Evolutionary conservation across 805 yeast species (phyloP).

Genomic region (Lipomyces orientalis): DNA sequence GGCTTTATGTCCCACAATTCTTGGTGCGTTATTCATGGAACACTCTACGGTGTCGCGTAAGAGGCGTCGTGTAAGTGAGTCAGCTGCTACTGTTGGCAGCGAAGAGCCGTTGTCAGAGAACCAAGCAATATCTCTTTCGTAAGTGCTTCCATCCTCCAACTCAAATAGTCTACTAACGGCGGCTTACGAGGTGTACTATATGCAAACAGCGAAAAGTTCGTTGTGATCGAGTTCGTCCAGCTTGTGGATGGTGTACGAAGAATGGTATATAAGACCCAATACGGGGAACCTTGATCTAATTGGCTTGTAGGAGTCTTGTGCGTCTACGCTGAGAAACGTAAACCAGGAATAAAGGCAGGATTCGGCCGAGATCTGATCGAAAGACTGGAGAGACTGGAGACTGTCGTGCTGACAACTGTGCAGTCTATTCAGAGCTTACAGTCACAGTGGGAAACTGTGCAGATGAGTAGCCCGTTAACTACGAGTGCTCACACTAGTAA

Average conservation of each 20-base stretch:
- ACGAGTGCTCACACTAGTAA: too few relatives aligned
- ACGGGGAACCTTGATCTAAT: neutral
- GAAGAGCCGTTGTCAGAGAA: too few relatives aligned
- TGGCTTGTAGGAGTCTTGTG: constrained; percentile 33
- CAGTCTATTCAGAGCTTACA: constrained; percentile 8
- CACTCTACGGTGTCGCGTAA: too few relatives aligned
- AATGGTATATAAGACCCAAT: constrained; percentile 21
- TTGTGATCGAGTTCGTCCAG: constrained; percentile 38
- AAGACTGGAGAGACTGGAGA: constrained; percentile 33
- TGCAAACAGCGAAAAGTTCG: constrained; percentile 39
- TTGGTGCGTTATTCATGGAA: too few relatives aligned
- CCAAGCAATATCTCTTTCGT: constrained; percentile 21
- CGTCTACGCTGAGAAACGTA: constrained; percentile 37
- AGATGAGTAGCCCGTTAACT: too few relatives aligned
- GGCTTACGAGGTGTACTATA: constrained; percentile 32
- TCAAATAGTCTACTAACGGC: neutral
- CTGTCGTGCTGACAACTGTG: constrained; percentile 13
- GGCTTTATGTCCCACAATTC: too few relatives aligned
- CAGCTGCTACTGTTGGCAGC: too few relatives aligned
- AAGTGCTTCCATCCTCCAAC: neutral
- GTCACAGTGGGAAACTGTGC: neutral
- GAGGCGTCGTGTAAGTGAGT: too few relatives aligned
- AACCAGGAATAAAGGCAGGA: constrained; percentile 41
- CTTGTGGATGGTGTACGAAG: constrained; percentile 38
- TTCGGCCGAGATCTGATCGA: constrained; percentile 39